phyloP scores from a whole-genome alignment of 495 filamentous ascomycete species.

The Tuber brumale region DNA sequence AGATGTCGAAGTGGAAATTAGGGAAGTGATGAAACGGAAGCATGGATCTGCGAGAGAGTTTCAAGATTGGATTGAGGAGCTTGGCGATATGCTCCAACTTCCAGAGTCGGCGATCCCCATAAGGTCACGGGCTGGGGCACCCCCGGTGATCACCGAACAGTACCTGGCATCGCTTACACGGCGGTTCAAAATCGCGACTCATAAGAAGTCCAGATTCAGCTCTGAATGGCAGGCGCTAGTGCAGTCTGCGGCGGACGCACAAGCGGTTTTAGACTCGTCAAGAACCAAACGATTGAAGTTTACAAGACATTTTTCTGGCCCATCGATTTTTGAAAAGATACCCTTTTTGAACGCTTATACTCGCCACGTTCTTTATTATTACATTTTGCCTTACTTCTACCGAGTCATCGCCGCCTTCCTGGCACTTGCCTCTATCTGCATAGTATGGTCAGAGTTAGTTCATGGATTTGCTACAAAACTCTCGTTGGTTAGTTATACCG shows the following conservation, averaged over 20 bases:
- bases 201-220: constrained; percentile 72
- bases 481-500: constrained; percentile 75
- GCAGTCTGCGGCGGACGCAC: constrained; percentile 61
- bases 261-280: constrained; percentile 77
- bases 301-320: constrained; percentile 51
- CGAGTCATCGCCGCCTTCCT: constrained; percentile 59
- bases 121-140: constrained; percentile 46
- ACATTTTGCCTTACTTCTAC: constrained; percentile 59
- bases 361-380: constrained; percentile 67
- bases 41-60: constrained; percentile 73
- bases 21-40: constrained; percentile 70
- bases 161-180: constrained; percentile 86
- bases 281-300: constrained; percentile 76
- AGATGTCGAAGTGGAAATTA: constrained; percentile 70
- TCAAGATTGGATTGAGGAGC: constrained; percentile 88
- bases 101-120: constrained; percentile 55
- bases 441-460: constrained; percentile 88
- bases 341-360: constrained; percentile 75
- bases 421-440: constrained; percentile 65
- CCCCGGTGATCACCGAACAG: constrained; percentile 82
- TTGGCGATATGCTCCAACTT: constrained; percentile 65
- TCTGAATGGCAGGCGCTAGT: constrained; percentile 80
- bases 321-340: constrained; percentile 51
- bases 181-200: constrained; percentile 68
- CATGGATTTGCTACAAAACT: constrained; percentile 66